Conservation (phyloP, 2,329 filamentous ascomycete species). For the Arachnopeziza araneosa region DNA sequence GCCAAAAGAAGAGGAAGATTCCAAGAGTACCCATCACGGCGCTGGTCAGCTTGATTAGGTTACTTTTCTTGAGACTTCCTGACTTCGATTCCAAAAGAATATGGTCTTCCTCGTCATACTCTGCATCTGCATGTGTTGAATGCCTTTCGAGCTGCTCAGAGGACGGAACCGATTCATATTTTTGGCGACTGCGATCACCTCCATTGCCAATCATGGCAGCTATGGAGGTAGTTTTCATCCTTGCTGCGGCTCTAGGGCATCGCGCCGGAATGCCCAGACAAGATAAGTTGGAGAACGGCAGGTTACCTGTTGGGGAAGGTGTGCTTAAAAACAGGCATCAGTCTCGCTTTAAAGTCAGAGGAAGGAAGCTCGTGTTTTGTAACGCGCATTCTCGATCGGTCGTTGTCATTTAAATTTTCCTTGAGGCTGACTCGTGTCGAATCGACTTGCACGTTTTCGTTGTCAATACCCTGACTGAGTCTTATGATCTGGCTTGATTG, state of each 20-base stretch:
- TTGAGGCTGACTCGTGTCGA: background rate
- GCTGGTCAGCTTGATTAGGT: conserved; percentile 12
- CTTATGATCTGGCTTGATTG: background rate
- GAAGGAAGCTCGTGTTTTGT: background rate
- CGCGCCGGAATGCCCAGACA: background rate
- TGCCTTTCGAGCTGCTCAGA: conserved; percentile 1
- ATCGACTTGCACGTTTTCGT: background rate
- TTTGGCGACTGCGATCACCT: conserved; percentile 6
- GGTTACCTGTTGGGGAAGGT: background rate
- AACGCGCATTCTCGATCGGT: background rate
- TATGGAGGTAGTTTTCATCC: background rate
- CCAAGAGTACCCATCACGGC: conserved; percentile 14
- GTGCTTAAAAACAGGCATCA: background rate
- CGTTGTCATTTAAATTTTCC: background rate
- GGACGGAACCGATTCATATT: conserved; percentile 19
- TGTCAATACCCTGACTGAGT: background rate
- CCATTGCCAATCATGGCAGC: background rate
- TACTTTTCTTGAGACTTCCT: conserved; percentile 15
- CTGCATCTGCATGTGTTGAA: conserved; percentile 1
- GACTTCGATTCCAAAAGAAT: conserved; percentile 15
- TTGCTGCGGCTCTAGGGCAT: background rate
- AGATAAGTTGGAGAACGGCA: background rate
- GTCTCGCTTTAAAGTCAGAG: background rate
- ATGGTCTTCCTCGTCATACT: conserved; percentile 6
- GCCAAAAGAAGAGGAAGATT: conserved; percentile 19